phyloP scores from a whole-genome alignment of 129 eudicot genomes.

The Silybum marianum region DNA sequence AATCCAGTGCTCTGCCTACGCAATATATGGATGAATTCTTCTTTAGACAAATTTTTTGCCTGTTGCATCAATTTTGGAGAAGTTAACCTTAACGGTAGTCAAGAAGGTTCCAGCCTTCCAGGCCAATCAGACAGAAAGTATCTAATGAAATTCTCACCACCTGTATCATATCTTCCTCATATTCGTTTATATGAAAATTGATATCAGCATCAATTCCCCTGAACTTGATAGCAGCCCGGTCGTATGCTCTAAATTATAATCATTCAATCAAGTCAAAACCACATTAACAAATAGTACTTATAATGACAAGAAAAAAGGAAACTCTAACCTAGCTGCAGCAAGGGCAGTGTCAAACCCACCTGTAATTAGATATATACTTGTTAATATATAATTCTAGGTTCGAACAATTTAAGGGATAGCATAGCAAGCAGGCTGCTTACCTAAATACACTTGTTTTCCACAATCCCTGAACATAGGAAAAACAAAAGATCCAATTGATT shows the following conservation, averaged over 20 bases:
- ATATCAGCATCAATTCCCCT: slow-evolving; percentile 97
- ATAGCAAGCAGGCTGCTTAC: slow-evolving; percentile 41
- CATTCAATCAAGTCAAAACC: slow-evolving; percentile 26
- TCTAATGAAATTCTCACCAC: slow-evolving; percentile 35
- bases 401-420: neutral
- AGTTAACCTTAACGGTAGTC: slow-evolving; percentile 21
- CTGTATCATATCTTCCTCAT: slow-evolving; percentile 86
- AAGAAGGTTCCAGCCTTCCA: slow-evolving; percentile 2
- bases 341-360: slow-evolving; percentile 99
- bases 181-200: slow-evolving; percentile 71
- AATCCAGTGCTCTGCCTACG: slow-evolving; percentile 92
- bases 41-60: slow-evolving; percentile 70
- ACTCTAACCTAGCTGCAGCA: slow-evolving; percentile 92
- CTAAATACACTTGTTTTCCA: slow-evolving; percentile 92
- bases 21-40: slow-evolving; percentile 85
- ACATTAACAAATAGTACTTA: slow-evolving; percentile 3
- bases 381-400: neutral
- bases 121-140: slow-evolving; percentile 29
- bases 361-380: slow-evolving; percentile 27
- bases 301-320: neutral
- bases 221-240: slow-evolving; percentile 91
- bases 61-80: slow-evolving; percentile 32
- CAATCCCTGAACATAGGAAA: slow-evolving; percentile 71
- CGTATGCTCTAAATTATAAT: slow-evolving; percentile 69
- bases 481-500: slow-evolving; percentile 25